Evolutionary conservation across 139 green algal species (phyloP).

Genomic region (Chlorella sp.): DNA sequence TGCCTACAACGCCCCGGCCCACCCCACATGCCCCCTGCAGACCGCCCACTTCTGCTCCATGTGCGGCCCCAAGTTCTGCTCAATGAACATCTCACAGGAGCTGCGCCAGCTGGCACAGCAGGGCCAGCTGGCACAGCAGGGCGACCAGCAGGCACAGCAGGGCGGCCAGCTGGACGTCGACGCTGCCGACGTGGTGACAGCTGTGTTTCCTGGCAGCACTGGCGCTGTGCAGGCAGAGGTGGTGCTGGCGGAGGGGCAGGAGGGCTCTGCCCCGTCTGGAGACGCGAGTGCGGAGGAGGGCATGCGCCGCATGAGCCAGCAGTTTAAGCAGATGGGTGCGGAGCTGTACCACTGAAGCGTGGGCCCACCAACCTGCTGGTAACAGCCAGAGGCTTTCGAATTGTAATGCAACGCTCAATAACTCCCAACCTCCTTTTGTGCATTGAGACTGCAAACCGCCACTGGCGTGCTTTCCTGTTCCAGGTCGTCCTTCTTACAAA

Average conservation of each 20-base stretch:
- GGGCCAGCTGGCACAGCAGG: conserved; percentile 43
- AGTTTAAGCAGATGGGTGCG: conserved; percentile 78
- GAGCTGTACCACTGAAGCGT: conserved; percentile 71
- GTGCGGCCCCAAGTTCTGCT: conserved; percentile 95
- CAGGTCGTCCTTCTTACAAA: too few species aligned
- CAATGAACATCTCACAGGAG: conserved; percentile 89
- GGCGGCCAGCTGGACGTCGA: conserved; percentile 2
- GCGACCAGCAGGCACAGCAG: conserved; percentile 17
- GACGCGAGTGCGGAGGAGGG: conserved; percentile 43
- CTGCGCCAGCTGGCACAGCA: conserved; percentile 64
- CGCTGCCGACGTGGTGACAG: not conserved
- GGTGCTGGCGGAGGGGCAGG: not conserved
- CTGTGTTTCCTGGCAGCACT: not conserved
- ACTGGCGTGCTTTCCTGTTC: too few species aligned
- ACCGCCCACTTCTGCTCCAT: conserved; percentile 82
- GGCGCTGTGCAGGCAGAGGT: too few species aligned
- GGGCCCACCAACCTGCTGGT: too few species aligned
- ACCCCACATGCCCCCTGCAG: conserved; percentile 3
- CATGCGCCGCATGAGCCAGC: conserved; percentile 84
- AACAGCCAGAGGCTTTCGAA: too few species aligned
- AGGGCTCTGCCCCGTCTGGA: not conserved
- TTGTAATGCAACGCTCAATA: too few species aligned
- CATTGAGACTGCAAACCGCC: too few species aligned
- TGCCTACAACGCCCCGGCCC: not conserved
- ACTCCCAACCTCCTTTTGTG: too few species aligned